Percentiles rank a stretch among this genome's conserved stretches.
phyloP scores from a whole-genome alignment of 2,329 filamentous ascomycete species.

The Pseudocercospora ulei region DNA sequence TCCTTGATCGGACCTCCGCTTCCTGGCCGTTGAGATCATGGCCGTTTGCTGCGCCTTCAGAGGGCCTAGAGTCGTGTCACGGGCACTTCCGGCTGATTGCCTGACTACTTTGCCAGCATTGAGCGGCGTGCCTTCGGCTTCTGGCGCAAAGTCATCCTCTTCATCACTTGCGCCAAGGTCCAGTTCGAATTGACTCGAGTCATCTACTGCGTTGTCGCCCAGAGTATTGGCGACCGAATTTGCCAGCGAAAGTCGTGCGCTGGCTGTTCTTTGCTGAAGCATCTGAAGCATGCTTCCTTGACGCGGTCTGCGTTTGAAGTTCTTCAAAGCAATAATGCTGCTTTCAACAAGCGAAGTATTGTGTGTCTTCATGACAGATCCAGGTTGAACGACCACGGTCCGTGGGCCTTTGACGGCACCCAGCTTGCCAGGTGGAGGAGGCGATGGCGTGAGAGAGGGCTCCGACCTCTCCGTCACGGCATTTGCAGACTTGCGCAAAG shows the following conservation, averaged over 20 bases:
- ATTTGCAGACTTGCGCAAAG: conserved; percentile 1
- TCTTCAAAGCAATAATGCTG: conserved; percentile 43
- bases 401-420: conserved; percentile 27
- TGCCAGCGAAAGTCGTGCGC: conserved; percentile 23
- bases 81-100: conserved; percentile 6
- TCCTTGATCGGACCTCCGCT: conserved; percentile 26
- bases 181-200: conserved; percentile 28
- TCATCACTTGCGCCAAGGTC: conserved; percentile 27
- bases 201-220: conserved; percentile 37
- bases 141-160: conserved; percentile 46
- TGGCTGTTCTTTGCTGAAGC: conserved; percentile 37
- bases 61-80: conserved; percentile 1
- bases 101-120: conserved; percentile 38
- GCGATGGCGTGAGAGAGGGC: conserved; percentile 27
- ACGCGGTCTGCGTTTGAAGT: conserved; percentile 43
- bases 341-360: conserved; percentile 39
- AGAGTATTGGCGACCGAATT: conserved; percentile 16
- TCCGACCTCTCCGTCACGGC: conserved; percentile 17
- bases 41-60: conserved; percentile 3
- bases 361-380: conserved; percentile 39
- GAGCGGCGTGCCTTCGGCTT: conserved; percentile 59
- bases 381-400: conserved; percentile 30
- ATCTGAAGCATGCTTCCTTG: conserved; percentile 44
- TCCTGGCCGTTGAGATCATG: conserved; percentile 20
- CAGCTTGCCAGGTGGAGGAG: conserved; percentile 31